These are phyloP conservation scores for Austroboletus festivus DNA, from an alignment of 768 basidiomycete genomes.

Conservation along the genomic window DNA sequence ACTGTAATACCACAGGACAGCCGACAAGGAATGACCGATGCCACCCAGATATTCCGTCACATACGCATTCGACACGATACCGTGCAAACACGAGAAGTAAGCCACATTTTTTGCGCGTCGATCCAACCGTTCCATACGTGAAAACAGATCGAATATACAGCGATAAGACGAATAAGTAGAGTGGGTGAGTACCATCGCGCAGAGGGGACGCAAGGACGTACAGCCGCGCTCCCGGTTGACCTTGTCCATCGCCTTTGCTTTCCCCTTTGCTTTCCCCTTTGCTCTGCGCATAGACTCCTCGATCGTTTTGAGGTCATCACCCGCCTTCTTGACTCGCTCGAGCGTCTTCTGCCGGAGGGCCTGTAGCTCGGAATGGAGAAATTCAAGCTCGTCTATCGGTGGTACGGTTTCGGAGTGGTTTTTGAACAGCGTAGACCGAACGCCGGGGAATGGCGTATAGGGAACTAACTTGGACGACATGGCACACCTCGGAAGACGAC, in stretches of 20 bases:
- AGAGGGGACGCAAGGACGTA: slow-evolving; percentile 43
- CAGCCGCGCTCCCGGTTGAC: slow-evolving; percentile 73
- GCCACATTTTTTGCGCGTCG: slow-evolving; percentile 5
- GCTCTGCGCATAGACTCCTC: slow-evolving; percentile 74
- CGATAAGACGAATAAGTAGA: slow-evolving; percentile 17
- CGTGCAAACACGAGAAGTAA: neutral
- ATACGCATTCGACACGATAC: neutral
- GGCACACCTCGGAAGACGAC: slow-evolving; percentile 23
- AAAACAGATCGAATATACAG: slow-evolving; percentile 3
- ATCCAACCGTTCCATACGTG: slow-evolving; percentile 9
- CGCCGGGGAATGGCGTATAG: slow-evolving; percentile 45
- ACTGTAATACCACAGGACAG: slow-evolving; percentile 20
- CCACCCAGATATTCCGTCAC: slow-evolving; percentile 16
- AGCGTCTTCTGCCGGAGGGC: slow-evolving; percentile 50
- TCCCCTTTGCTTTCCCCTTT: slow-evolving; percentile 74
- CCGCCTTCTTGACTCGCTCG: slow-evolving; percentile 70
- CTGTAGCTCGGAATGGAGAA: slow-evolving; percentile 59
- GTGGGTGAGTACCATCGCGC: slow-evolving; percentile 9
- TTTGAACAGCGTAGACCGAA: slow-evolving; percentile 62
- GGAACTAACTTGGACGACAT: slow-evolving; percentile 63
- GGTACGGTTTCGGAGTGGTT: slow-evolving; percentile 64
- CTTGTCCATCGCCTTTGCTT: slow-evolving; percentile 67
- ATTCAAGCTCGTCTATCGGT: slow-evolving; percentile 67
- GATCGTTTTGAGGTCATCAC: slow-evolving; percentile 68
- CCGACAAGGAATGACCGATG: slow-evolving; percentile 6